Evolutionary conservation across 1,284 basidiomycete species (phyloP).

Genomic region (Sanghuangporus baumii): DNA sequence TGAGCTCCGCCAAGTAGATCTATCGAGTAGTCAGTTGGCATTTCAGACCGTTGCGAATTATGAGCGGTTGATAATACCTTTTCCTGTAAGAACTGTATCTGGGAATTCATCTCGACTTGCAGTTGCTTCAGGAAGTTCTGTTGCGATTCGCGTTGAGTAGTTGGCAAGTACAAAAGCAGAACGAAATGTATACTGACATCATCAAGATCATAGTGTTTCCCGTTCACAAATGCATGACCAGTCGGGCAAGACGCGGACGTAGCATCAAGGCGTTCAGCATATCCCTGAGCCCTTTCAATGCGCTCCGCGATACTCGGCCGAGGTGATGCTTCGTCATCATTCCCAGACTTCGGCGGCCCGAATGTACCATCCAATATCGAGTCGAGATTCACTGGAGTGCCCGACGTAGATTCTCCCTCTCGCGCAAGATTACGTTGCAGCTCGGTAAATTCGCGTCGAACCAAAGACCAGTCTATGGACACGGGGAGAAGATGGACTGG

Average conservation of each 20-base stretch:
- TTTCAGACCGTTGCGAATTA: not conserved
- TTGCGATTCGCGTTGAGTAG: conserved; percentile 5
- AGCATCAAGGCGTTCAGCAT: conserved; percentile 49
- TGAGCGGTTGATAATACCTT: conserved; percentile 39
- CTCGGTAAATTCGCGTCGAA: conserved; percentile 39
- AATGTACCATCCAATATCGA: conserved; percentile 34
- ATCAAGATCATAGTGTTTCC: conserved; percentile 67
- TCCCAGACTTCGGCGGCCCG: not conserved
- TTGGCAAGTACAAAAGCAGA: not conserved
- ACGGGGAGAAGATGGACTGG: conserved; percentile 29
- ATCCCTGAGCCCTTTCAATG: conserved; percentile 41
- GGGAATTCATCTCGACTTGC: conserved; percentile 55
- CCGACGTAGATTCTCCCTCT: conserved; percentile 19
- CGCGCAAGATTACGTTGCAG: conserved; percentile 29
- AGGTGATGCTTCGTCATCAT: not conserved
- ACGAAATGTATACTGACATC: conserved; percentile 47
- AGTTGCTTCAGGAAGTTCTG: conserved; percentile 65
- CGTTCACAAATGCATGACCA: conserved; percentile 84
- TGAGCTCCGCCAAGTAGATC: conserved; percentile 61
- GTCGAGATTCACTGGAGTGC: conserved; percentile 30
- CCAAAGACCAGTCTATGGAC: conserved; percentile 39
- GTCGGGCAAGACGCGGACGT: conserved; percentile 31
- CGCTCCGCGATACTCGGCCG: conserved; percentile 5
- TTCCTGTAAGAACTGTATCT: conserved; percentile 69
- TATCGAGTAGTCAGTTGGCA: conserved; percentile 25